These are phyloP conservation scores for Plasmodium inui DNA, from an alignment of 169 alveolate genomes.

Conservation along the genomic window DNA sequence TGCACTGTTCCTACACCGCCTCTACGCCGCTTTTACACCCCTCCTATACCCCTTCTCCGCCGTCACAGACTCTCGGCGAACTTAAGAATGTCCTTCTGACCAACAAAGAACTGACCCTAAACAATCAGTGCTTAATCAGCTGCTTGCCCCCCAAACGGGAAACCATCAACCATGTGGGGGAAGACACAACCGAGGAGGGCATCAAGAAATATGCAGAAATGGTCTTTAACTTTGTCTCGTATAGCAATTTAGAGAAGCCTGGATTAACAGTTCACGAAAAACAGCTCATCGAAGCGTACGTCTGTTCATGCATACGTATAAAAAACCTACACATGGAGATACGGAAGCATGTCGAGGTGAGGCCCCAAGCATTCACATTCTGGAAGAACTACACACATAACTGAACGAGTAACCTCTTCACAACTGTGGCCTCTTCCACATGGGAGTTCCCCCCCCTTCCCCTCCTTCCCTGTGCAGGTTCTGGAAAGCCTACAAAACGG, in stretches of 20 bases:
- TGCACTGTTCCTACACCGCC: background rate
- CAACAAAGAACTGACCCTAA: conserved; percentile 26
- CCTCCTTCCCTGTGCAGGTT: background rate
- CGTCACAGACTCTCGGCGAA: conserved; percentile 18
- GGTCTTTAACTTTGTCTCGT: conserved; percentile 19
- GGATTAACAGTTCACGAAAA: conserved; percentile 46
- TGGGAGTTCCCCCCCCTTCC: background rate
- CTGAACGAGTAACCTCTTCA: background rate
- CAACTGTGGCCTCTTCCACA: background rate
- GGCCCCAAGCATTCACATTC: background rate
- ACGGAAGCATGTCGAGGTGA: conserved; percentile 21
- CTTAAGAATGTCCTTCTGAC: conserved; percentile 7
- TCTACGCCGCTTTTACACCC: background rate
- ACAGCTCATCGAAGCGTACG: conserved; percentile 65
- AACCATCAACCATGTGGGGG: background rate
- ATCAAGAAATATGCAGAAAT: conserved; percentile 43
- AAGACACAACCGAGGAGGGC: background rate
- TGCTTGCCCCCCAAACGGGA: conserved; percentile 23
- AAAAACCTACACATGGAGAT: conserved; percentile 42
- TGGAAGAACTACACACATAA: too few species aligned
- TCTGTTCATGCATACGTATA: conserved; percentile 56
- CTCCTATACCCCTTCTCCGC: background rate
- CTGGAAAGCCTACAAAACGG: conserved; percentile 19
- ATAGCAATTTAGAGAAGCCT: conserved; percentile 10
- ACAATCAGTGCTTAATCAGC: conserved; percentile 14